Evolutionary conservation across 768 basidiomycete species (phyloP).

Genomic region (Russula sp.): DNA sequence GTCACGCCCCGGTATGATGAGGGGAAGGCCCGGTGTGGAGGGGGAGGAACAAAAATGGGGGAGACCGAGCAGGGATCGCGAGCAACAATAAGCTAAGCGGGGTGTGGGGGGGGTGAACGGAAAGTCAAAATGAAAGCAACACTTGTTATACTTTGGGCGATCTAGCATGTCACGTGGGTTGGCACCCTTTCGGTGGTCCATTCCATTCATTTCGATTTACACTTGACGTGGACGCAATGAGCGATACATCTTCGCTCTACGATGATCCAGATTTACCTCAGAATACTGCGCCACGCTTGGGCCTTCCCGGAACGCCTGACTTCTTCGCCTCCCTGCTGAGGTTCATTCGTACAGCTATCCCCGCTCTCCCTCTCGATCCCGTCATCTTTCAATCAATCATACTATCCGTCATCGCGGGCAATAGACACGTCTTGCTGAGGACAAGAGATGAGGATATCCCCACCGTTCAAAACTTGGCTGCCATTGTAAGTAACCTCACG

Average conservation of each 20-base stretch:
- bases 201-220: neutral
- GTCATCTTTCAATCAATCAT: constrained; percentile 60
- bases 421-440: constrained; percentile 57
- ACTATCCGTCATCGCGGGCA: constrained; percentile 53
- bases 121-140: too few species aligned
- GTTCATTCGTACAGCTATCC: constrained; percentile 37
- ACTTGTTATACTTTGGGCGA: neutral
- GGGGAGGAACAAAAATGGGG: neutral
- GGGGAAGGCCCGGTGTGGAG: constrained; percentile 2
- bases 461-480: constrained; percentile 48
- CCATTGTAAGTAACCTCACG: constrained; percentile 42
- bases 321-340: constrained; percentile 34
- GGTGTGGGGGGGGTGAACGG: too few species aligned
- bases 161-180: constrained; percentile 15
- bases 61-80: neutral
- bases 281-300: neutral
- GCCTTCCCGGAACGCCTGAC: constrained; percentile 18
- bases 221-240: constrained; percentile 3
- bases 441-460: constrained; percentile 58
- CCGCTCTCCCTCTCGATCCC: constrained; percentile 52
- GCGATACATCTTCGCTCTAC: constrained; percentile 1
- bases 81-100: neutral
- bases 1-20: neutral
- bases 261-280: constrained; percentile 3
- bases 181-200: neutral